phyloP scores from a whole-genome alignment of 2,329 filamentous ascomycete genomes.

The Alternaria sp. region DNA sequence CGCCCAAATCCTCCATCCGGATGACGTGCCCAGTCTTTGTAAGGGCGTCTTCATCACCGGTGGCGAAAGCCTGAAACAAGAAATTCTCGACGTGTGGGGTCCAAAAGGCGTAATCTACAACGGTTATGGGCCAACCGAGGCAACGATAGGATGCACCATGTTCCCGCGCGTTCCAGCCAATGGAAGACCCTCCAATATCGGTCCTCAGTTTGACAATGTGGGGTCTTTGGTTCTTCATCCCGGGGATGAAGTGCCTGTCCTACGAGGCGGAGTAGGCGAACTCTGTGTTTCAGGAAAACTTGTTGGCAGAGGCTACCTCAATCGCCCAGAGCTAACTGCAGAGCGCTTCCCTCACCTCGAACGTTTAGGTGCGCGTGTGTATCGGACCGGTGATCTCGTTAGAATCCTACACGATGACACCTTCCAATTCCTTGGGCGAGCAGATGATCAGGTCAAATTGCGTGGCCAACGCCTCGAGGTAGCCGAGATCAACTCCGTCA shows the following conservation, averaged over 20 bases:
- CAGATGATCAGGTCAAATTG: slow-evolving; percentile 91
- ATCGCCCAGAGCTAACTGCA: slow-evolving; percentile 75
- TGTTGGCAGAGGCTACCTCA: slow-evolving; percentile 88
- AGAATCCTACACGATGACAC: slow-evolving; percentile 79
- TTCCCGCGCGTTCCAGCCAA: slow-evolving; percentile 79
- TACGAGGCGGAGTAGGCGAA: slow-evolving; percentile 82
- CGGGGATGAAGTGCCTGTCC: slow-evolving; percentile 71
- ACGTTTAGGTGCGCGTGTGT: slow-evolving; percentile 61
- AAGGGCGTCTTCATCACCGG: slow-evolving; percentile 91
- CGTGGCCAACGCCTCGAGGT: slow-evolving; percentile 89
- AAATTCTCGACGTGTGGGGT: slow-evolving; percentile 88
- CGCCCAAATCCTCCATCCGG: slow-evolving; percentile 76
- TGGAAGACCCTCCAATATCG: slow-evolving; percentile 87
- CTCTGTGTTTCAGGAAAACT: slow-evolving; percentile 86
- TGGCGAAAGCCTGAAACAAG: slow-evolving; percentile 85
- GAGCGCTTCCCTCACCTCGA: slow-evolving; percentile 75
- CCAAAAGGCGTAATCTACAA: slow-evolving; percentile 84
- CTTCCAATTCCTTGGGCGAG: slow-evolving; percentile 86
- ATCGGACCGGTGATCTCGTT: slow-evolving; percentile 89
- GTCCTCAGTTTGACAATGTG: slow-evolving; percentile 84
- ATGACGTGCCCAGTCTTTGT: slow-evolving; percentile 80
- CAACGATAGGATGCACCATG: slow-evolving; percentile 92
- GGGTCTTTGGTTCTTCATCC: slow-evolving; percentile 79
- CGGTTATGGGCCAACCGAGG: slow-evolving; percentile 87
- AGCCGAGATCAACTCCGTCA: slow-evolving; percentile 86